Percentiles rank a stretch among this genome's conserved stretches.
Conservation (phyloP, 2,329 filamentous ascomycete genomes). For the Clarireedia paspali region DNA sequence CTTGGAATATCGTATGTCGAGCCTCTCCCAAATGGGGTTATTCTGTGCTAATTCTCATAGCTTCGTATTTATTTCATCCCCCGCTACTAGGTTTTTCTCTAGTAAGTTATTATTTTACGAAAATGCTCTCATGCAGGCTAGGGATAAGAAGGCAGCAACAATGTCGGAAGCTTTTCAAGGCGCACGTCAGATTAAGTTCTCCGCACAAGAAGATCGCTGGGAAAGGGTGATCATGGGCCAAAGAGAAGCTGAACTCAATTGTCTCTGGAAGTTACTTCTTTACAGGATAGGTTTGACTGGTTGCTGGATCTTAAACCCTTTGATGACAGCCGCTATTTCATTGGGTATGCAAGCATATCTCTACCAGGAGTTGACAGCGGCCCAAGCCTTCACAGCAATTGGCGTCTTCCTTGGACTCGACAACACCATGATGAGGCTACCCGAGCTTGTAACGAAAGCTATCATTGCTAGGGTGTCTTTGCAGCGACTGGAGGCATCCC, state of each 20-base stretch:
- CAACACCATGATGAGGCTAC: constrained; percentile 58
- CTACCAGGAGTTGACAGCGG: constrained; percentile 55
- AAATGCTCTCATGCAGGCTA: constrained; percentile 61
- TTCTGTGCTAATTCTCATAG: constrained; percentile 23
- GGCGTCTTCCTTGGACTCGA: constrained; percentile 66
- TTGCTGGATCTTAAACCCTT: constrained; percentile 61
- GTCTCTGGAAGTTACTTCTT: constrained; percentile 43
- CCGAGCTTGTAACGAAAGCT: constrained; percentile 60
- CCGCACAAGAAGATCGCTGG: constrained; percentile 68
- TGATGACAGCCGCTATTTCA: constrained; percentile 62
- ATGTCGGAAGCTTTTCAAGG: constrained; percentile 69
- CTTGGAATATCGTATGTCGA: constrained; percentile 43
- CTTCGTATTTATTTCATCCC: constrained; percentile 52
- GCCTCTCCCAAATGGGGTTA: not conserved
- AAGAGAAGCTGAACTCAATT: constrained; percentile 56
- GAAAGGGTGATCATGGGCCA: constrained; percentile 57
- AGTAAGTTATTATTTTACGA: constrained; percentile 54
- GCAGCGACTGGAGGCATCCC: constrained; percentile 61
- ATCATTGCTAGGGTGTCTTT: constrained; percentile 68
- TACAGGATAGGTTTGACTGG: constrained; percentile 14
- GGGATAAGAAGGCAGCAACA: constrained; percentile 66
- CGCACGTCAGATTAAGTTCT: constrained; percentile 78
- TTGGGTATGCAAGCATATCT: constrained; percentile 59
- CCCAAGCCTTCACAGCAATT: constrained; percentile 70
- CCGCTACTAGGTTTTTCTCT: constrained; percentile 43